Evolutionary conservation across 192 early-diverging fungal genomes (phyloP), one percentile per base, ranked within the genome.

Genomic region (Linnemannia hyalina): DNA sequence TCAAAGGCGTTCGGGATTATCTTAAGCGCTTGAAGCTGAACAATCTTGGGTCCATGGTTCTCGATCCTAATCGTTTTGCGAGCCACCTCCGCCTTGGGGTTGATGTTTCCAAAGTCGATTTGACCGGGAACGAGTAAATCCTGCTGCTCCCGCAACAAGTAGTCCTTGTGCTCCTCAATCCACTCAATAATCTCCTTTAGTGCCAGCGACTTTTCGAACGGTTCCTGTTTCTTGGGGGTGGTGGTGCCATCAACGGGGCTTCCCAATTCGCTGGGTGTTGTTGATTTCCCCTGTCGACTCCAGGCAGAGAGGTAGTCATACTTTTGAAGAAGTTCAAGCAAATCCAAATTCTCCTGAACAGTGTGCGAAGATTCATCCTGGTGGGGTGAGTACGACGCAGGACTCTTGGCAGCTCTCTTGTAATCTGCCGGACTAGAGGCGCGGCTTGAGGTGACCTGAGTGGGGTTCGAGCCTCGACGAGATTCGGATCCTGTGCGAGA

Each of bases 161-260:
- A 85, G 42, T 85, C 83, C 29, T 80, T 75, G 54, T 85, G 83
- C 35, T 73, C 70, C 8, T 85, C 78, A 38, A 85, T 85, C 83
- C 83, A 85, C 23, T 85, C 83, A 4, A 79, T 80, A 35, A 85
- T 85, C 36, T 85, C 83, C 68, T 80, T 85, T 10, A 80, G 70
- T 10, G 77, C 83, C 38, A 76, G 60, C 11, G 83, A 80, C 69
- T 80, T 85, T 44, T 85, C 83, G 47, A 85, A 85, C 7, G 83
- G 78, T n/a, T 85, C 83, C 32, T 80, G 83, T 47, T 70, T 76
- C 57, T 77, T 85, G 0, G 74, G 83, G 0, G 78, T 78, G 23
- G 60, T 72, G 18, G 81, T 69, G 7, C 78, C 78, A 22, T 85
- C 83, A n/a, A 85, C 78, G 22, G 83, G 83, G 40, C 83, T 85